A percentile compares a stretch with the other conserved stretches of the same genome.
phyloP scores from a whole-genome alignment of 129 eudicot species.

The Gnaphalium uliginosum region DNA sequence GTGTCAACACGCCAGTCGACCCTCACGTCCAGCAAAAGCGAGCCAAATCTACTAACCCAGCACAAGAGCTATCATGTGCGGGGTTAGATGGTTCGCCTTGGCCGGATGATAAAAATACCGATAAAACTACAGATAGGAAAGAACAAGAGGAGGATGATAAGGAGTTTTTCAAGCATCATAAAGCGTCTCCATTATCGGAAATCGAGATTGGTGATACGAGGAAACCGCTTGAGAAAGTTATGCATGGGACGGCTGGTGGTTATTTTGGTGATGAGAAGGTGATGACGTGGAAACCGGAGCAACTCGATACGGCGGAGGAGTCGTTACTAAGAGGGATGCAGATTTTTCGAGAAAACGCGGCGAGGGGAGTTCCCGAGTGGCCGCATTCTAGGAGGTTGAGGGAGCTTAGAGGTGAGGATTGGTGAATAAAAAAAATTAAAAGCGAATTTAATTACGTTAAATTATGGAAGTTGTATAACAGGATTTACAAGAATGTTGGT shows the following conservation, averaged over 20 bases:
- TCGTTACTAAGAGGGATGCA: constrained; percentile 49
- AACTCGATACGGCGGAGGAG: constrained; percentile 75
- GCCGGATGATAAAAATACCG: constrained; percentile 41
- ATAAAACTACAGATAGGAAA: constrained; percentile 17
- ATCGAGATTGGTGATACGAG: constrained; percentile 77
- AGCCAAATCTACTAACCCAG: neutral
- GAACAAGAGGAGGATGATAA: constrained; percentile 52
- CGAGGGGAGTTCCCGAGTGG: constrained; percentile 74
- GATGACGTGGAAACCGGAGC: constrained; percentile 64
- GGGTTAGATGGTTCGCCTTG: constrained; percentile 61
- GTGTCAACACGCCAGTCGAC: constrained; percentile 42
- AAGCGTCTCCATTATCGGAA: constrained; percentile 77
- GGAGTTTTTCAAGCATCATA: constrained; percentile 63
- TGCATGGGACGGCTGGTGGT: constrained; percentile 41
- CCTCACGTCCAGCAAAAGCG: constrained; percentile 64
- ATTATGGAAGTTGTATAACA: too few relatives aligned
- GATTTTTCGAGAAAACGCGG: constrained; percentile 55
- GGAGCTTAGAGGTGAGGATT: constrained; percentile 62
- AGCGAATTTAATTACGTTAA: neutral
- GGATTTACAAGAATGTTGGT: too few relatives aligned
- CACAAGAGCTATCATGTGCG: constrained; percentile 38
- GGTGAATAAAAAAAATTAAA: constrained; percentile 24
- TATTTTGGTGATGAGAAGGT: constrained; percentile 35
- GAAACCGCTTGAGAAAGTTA: constrained; percentile 59
- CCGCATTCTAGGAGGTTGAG: constrained; percentile 82